These are phyloP conservation scores for Paecilomyces dactylethromorphus DNA, from an alignment of 2,329 filamentous ascomycete species.

Conservation along the genomic window DNA sequence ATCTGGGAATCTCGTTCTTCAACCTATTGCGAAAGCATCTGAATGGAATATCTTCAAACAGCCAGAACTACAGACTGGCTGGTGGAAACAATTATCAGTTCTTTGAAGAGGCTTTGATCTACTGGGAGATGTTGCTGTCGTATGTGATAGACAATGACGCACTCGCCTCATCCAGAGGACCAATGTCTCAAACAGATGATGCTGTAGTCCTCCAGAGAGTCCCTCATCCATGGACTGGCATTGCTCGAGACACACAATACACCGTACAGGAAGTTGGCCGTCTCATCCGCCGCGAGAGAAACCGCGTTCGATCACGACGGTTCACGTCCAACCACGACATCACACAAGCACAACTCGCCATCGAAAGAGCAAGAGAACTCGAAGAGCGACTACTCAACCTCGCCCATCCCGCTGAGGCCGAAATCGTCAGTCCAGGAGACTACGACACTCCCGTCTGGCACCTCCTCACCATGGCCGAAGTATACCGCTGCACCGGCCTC, in stretches of 20 bases:
- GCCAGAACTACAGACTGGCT: conserved; percentile 10
- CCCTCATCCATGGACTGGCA: conserved; percentile 34
- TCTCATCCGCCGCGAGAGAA: conserved; percentile 29
- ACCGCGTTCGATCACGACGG: conserved; percentile 23
- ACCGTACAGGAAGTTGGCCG: conserved; percentile 41
- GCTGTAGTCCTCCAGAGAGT: conserved; percentile 26
- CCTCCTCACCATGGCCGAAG: conserved; percentile 47
- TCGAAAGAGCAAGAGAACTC: conserved; percentile 31
- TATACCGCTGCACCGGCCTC: conserved; percentile 47
- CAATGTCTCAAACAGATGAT: conserved; percentile 15
- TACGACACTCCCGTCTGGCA: conserved; percentile 47
- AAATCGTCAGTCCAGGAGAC: conserved; percentile 47
- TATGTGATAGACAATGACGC: conserved; percentile 44
- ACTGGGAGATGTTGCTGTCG: conserved; percentile 55
- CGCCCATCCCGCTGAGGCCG: conserved; percentile 40
- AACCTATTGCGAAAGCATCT: conserved; percentile 36
- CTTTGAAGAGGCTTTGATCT: conserved; percentile 50
- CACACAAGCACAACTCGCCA: conserved; percentile 24
- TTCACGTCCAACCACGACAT: conserved; percentile 34
- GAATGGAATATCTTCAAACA: conserved; percentile 31
- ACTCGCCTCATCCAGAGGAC: conserved; percentile 15
- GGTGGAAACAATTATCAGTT: conserved; percentile 43
- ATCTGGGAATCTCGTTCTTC: conserved; percentile 49
- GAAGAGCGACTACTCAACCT: conserved; percentile 44
- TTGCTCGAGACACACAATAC: conserved; percentile 30